Base-by-base conservation (phyloP, 1,284 basidiomycete genomes). In the Marasmius fiardii region DNA sequence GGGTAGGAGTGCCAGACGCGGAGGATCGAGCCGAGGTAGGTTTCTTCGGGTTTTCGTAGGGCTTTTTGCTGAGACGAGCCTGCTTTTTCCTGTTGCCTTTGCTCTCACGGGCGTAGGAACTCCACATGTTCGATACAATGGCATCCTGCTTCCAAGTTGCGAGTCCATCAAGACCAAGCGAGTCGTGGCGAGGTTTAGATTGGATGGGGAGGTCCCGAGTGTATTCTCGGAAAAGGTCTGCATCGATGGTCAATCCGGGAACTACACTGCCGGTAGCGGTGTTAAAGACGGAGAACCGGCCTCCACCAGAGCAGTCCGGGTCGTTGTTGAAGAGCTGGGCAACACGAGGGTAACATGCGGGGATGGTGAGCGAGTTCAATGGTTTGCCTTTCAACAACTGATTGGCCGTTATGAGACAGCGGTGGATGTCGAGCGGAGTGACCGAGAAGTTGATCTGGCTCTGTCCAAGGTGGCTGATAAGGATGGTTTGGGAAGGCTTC, bases 301-400 rank as follows among this genome's bases (percentile, higher is more conserved):
- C 35, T 37, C 35, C 35, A 5, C 28, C 24, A 16, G 49, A 33
- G 31, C 33, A 51, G 1, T 18, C 43, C 1, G 49, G n/a, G 49
- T 51, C 49, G 31, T 33, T 37, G 31, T 51, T 51, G 49, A 51
- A 51, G 18, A 34, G 31, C n/a, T 33, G 28, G 21, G 49, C 31
- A 18, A 51, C 7, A 14, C 31, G 28, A 37, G 35, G 28, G 49
- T 51, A 51, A 18, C 31, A 11, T n/a, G 33, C n/a, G 31, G 49
- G 49, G 31, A 51, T 35, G 8, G 31, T 34, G 20, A 18, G 28
- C 2, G 21, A 51, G 16, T 37, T 37, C 2, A 33, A 1, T 51
- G 31, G 31, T 18, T 14, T 51, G 24, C 31, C 24, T 11, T 35
- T 51, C 33, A 20, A 11, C 10, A 51, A 35, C 24, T 37, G 31